Evolutionary conservation across 139 green algal genomes (phyloP).

Genomic region (Haematococcus lacustris): DNA sequence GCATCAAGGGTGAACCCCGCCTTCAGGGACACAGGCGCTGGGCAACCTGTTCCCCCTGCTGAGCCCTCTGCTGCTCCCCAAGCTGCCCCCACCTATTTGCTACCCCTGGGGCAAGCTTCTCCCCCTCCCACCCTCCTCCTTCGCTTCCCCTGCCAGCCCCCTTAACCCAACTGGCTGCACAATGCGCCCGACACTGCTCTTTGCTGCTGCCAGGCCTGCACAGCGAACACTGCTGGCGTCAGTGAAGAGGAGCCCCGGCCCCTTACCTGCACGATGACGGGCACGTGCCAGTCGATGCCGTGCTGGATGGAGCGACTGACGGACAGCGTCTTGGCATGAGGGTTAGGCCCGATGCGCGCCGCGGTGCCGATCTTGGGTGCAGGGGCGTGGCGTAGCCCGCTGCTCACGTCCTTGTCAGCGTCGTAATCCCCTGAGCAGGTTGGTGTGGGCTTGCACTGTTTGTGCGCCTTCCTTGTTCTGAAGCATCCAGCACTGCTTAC

Average conservation of each 20-base stretch:
- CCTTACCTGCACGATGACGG: conserved; percentile 19
- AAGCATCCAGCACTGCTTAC: too few species aligned
- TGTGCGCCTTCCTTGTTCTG: too few species aligned
- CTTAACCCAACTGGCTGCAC: background rate
- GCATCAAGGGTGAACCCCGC: too few species aligned
- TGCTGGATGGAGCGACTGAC: conserved; percentile 33
- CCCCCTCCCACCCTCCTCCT: background rate
- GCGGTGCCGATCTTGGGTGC: conserved; percentile 9
- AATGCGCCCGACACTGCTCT: background rate
- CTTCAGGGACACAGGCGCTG: too few species aligned
- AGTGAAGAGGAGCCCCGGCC: background rate
- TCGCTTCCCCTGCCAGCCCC: background rate
- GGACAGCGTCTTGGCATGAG: conserved; percentile 23
- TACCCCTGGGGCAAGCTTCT: background rate
- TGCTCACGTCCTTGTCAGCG: background rate
- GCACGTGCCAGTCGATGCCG: conserved; percentile 36
- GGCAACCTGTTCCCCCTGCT: too few species aligned
- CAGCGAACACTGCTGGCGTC: background rate
- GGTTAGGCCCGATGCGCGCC: conserved; percentile 4
- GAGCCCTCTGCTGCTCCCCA: too few species aligned
- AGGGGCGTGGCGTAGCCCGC: background rate
- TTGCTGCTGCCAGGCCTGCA: background rate
- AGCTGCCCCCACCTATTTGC: too few species aligned
- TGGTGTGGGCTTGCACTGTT: too few species aligned
- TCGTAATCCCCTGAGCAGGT: too few species aligned